Evolutionary conservation across 352 stramenopile genomes (phyloP).

Genomic region (Phytopythium cucurbitacearum): DNA sequence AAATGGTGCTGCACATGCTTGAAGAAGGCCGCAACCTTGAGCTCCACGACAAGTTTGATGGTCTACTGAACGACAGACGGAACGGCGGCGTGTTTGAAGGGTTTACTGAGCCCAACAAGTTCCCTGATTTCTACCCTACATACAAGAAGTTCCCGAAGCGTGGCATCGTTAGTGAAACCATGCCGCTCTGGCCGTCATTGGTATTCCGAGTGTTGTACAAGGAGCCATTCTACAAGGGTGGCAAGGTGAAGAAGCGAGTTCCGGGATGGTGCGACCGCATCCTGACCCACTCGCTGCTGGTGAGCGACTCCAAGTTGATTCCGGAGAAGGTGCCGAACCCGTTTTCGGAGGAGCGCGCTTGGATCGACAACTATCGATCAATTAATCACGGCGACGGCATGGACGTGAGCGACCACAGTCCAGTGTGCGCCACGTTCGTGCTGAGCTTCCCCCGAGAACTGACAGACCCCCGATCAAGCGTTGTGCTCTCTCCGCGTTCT

Average conservation of each 20-base stretch:
- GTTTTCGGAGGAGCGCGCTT: conserved; percentile 26
- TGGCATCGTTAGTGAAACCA: conserved; percentile 50
- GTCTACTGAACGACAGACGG: conserved; percentile 71
- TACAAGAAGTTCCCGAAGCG: conserved; percentile 88
- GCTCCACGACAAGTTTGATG: conserved; percentile 84
- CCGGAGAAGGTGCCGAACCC: conserved; percentile 72
- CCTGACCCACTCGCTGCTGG: conserved; percentile 74
- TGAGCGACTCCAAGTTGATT: conserved; percentile 74
- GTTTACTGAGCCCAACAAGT: conserved; percentile 80
- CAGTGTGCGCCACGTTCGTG: conserved; percentile 72
- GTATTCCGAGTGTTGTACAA: conserved; percentile 85
- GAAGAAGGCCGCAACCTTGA: conserved; percentile 66
- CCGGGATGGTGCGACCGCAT: conserved; percentile 87
- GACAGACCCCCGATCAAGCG: conserved; percentile 6
- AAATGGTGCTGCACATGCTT: conserved; percentile 80
- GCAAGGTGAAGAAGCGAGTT: conserved; percentile 87
- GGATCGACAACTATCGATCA: conserved; percentile 78
- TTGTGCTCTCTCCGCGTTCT: conserved; percentile 9
- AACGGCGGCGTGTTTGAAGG: conserved; percentile 75
- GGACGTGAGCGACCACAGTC: conserved; percentile 82
- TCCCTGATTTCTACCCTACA: conserved; percentile 85
- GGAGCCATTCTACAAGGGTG: conserved; percentile 88
- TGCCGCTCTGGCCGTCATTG: conserved; percentile 62
- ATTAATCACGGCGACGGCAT: conserved; percentile 80
- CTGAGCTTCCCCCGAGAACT: conserved; percentile 52